phyloP scores from a whole-genome alignment of 495 filamentous ascomycete genomes.

The Friedmanniomyces endolithicus region DNA sequence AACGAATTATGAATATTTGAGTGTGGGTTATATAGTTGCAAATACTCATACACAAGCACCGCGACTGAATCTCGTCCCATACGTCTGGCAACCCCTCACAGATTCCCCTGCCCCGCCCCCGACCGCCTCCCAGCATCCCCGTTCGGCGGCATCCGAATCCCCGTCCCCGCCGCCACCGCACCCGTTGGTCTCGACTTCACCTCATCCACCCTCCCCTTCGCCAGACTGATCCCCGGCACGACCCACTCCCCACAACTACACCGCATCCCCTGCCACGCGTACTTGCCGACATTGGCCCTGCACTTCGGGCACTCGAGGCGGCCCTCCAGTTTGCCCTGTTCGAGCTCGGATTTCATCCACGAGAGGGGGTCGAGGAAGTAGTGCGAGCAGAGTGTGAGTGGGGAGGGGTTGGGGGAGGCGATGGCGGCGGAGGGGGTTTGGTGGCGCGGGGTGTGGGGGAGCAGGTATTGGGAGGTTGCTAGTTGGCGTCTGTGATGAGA shows the following conservation, averaged over 20 bases:
- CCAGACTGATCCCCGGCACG: slow-evolving; percentile 76
- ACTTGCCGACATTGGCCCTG: slow-evolving; percentile 69
- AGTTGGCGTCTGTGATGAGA: slow-evolving; percentile 40
- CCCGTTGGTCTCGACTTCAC: slow-evolving; percentile 25
- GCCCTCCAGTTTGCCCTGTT: slow-evolving; percentile 64
- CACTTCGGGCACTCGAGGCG: slow-evolving; percentile 79
- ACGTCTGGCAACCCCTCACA: too few species aligned
- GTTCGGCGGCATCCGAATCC: slow-evolving; percentile 21
- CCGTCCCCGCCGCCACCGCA: slow-evolving; percentile 1
- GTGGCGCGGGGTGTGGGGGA: slow-evolving; percentile 18
- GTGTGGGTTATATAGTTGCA: too few species aligned
- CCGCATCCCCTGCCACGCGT: slow-evolving; percentile 88
- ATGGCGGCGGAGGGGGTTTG: not conserved
- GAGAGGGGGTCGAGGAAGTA: slow-evolving; percentile 79
- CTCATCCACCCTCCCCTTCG: slow-evolving; percentile 70
- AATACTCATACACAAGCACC: too few species aligned
- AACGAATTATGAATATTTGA: too few species aligned
- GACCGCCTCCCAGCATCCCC: not conserved
- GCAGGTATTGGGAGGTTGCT: slow-evolving; percentile 50
- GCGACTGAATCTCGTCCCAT: too few species aligned
- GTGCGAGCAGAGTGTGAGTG: slow-evolving; percentile 49
- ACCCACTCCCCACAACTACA: slow-evolving; percentile 89
- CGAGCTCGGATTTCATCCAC: slow-evolving; percentile 81
- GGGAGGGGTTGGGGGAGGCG: too few species aligned
- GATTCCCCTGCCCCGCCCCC: slow-evolving; percentile 1